Base-by-base conservation (phyloP, 495 filamentous ascomycete species). In the Aspergillus sclerotioniger region DNA sequence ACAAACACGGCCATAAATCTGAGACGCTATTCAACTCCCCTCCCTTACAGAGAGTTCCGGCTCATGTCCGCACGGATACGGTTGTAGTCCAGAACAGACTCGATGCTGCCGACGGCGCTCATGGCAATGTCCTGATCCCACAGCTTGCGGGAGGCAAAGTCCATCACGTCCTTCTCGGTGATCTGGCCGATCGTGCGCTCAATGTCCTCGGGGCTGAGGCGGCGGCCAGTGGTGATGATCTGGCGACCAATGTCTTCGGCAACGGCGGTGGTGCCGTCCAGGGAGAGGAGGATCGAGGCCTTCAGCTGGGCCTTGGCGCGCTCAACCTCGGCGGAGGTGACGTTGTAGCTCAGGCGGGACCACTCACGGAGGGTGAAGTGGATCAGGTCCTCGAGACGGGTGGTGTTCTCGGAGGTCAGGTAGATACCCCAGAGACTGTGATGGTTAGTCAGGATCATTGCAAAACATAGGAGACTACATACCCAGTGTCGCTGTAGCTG, bases 261-360 rank as follows among this genome's bases (percentile, higher is more conserved):
- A 33, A 96, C 89, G 60, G 93, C 91, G 39, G 93, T 96, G 65
- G 95, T 98, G 72, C 91, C 95, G 78, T 99, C 94, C 32, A 99
- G 90, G 32, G 90, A 92, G 62, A 99, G 87, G 53, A 98, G 87
- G 64, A 98, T 90, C 32, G 94, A 96, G 50, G 95, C 95, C 85
- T 98, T 98, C 62, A 99, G 88, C 80, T 99, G 94, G 53, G 95
- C 89, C 84, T 99, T 99, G 71, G 94, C 95, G 57, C 94, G 93
- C 86, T 99, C 94, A 56, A 91, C 88, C 79, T 99, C 94, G 58
- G 93, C 84, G 67, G 90, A 83, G 67, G 84, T 87, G 67, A 99
- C 94, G 74, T 82, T 85, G 81, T 84, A 84, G 52, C 89, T 91
- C 50, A 99, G 84, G 49, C 94, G 90, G 55, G 91, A 88, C 94